Percentiles rank a stretch among this genome's conserved stretches.
These are phyloP conservation scores for Ophiostoma sp. DNA, from an alignment of 2,329 filamentous ascomycete species.

Conservation along the genomic window DNA sequence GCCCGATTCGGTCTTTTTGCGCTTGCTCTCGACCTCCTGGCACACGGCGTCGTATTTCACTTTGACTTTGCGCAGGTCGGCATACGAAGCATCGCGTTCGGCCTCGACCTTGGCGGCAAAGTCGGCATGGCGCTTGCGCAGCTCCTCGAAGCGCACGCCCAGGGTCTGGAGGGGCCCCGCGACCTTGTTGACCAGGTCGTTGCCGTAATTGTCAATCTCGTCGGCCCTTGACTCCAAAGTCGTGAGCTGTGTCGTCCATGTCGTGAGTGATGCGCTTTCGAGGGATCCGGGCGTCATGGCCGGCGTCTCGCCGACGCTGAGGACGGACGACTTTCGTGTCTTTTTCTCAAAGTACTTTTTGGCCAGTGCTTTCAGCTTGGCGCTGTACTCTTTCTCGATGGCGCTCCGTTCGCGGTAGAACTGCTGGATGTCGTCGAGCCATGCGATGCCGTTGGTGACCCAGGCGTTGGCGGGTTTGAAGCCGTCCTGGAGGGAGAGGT, in stretches of 20 bases:
- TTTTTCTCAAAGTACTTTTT: conserved; percentile 98
- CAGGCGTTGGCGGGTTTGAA: conserved; percentile 94
- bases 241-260: conserved; percentile 90
- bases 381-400: conserved; percentile 96
- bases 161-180: conserved; percentile 83
- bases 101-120: conserved; percentile 86
- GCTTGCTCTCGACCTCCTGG: conserved; percentile 89
- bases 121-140: conserved; percentile 87
- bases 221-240: conserved; percentile 84
- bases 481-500: conserved; percentile 67
- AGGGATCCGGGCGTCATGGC: conserved; percentile 92
- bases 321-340: conserved; percentile 77
- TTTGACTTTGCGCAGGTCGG: conserved; percentile 86
- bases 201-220: conserved; percentile 84
- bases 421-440: conserved; percentile 94
- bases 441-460: conserved; percentile 85
- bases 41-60: conserved; percentile 89
- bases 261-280: conserved; percentile 94
- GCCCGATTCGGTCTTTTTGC: conserved; percentile 93
- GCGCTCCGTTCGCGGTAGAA: conserved; percentile 94
- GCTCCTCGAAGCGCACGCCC: conserved; percentile 76
- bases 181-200: conserved; percentile 74
- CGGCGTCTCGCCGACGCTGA: conserved; percentile 89
- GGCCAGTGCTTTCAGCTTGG: conserved; percentile 81
- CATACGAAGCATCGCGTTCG: conserved; percentile 81